Evolutionary conservation across 345 rosid species (phyloP), one percentile per base, ranked within the genome.

Genomic region (Sisymbrium irio): DNA sequence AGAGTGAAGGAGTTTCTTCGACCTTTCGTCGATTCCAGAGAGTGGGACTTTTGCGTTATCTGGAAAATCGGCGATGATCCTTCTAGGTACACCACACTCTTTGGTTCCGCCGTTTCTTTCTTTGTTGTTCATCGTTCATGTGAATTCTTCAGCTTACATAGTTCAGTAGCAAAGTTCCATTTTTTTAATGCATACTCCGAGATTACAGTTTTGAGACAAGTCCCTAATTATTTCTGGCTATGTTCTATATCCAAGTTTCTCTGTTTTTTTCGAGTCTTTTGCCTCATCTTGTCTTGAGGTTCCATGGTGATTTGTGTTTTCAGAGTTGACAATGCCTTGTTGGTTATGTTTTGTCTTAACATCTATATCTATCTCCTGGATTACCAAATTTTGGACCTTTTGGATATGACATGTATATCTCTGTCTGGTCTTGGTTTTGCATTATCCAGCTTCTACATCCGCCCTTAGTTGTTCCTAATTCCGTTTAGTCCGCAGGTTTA

Each of bases 31-130:
- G 87, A 84, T 51, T 72, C 86, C 41, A 80, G 70, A 53, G 79
- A 61, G 22, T 94, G 98, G 97, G 98, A 91, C 59, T 89, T 84
- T 50, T 85, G 89, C 54, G 87, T 91, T 74, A 84, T 87, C 49
- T 94, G 98, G 97, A 87, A 88, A 80, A 78, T 91, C 49, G 89
- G 88, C 5, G 87, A 88, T 66, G 95, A 87, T 59, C 92, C 97
- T 71, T 89, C 97, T 18, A 83, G 86, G 97, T 91, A 66, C 32
- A 19, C 67, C 32, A 19, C 67, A 28, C 54, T 68, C 61, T 58
- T 58, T 45, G 7, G 2, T 12, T 41, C 33, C 15, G 17, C n/a
- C n/a, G 50, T 6, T 60, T 13, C 53, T 10, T 20, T 61, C 7
- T 20, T 22, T 20, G 11, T 7, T 56, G 27, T 55, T 54, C 4